Conservation (phyloP, 176 grass and related monocot genomes). For the Triticum timopheevii region DNA sequence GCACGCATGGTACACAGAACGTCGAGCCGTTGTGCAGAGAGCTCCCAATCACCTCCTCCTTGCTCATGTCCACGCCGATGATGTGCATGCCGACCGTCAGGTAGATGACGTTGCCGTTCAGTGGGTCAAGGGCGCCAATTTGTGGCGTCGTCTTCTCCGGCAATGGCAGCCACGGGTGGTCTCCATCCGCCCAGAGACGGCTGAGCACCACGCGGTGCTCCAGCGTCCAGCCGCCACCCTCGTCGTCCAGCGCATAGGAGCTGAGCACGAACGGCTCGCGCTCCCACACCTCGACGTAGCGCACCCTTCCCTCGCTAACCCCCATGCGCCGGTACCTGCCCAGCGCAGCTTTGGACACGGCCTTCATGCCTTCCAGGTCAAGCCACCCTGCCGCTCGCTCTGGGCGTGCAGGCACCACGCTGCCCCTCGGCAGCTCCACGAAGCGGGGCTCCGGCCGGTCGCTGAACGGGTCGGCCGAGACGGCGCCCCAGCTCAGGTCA, state of each 20-base stretch:
- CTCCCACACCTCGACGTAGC: neutral
- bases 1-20: neutral
- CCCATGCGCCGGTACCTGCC: neutral
- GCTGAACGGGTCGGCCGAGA: slow-evolving; percentile 4
- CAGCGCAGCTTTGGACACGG: neutral
- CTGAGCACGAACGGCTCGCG: neutral
- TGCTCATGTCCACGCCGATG: neutral
- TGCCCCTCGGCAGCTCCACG: neutral
- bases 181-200: too few species aligned
- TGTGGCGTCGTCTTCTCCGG: too few species aligned
- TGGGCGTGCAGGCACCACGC: neutral
- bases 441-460: neutral
- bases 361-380: neutral
- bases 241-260: neutral
- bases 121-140: too few species aligned
- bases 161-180: too few species aligned
- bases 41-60: neutral
- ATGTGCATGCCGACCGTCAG: neutral
- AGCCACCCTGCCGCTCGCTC: neutral
- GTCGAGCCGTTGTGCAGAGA: neutral
- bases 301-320: neutral
- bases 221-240: neutral
- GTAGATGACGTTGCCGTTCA: neutral
- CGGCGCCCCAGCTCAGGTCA: neutral
- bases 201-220: too few species aligned